phyloP scores from a whole-genome alignment of 371 early-diverging fungal genomes.

The Dinochytrium kinnereticum region DNA sequence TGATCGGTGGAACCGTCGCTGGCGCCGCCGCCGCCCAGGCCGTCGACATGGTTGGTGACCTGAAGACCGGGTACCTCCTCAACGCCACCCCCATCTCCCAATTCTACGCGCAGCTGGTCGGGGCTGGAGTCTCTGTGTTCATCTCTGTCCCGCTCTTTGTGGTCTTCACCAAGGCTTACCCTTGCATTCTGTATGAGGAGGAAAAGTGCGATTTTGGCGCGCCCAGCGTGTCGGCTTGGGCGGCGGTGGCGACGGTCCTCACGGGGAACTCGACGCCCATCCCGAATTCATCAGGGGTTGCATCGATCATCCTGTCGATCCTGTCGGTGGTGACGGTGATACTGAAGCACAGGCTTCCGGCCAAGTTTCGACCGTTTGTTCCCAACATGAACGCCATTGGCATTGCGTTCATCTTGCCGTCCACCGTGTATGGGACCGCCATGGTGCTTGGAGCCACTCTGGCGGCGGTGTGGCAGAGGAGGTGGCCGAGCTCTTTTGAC shows the following conservation, averaged over 20 bases:
- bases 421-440: conserved; percentile 41
- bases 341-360: conserved; percentile 54
- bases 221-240: conserved; percentile 70
- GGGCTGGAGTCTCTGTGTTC: conserved; percentile 73
- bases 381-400: conserved; percentile 73
- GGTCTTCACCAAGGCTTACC: conserved; percentile 73
- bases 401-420: conserved; percentile 61
- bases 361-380: conserved; percentile 26
- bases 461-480: conserved; percentile 61
- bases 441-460: conserved; percentile 69
- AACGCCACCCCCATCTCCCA: conserved; percentile 84
- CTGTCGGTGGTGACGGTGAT: conserved; percentile 51
- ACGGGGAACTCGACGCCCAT: conserved; percentile 44
- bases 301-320: conserved; percentile 49
- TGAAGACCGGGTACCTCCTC: conserved; percentile 85
- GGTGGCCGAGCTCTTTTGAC: conserved; percentile 48
- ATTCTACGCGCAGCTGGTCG: conserved; percentile 83
- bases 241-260: conserved; percentile 60
- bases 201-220: conserved; percentile 51
- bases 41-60: conserved; percentile 84
- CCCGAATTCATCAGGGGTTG: conserved; percentile 22
- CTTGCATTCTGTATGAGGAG: conserved; percentile 29
- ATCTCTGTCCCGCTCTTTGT: conserved; percentile 70
- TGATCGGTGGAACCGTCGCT: conserved; percentile 86
- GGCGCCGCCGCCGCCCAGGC: conserved; percentile 70